These are phyloP conservation scores for Helichrysum umbraculigerum DNA, from an alignment of 129 eudicot genomes.

Conservation along the genomic window DNA sequence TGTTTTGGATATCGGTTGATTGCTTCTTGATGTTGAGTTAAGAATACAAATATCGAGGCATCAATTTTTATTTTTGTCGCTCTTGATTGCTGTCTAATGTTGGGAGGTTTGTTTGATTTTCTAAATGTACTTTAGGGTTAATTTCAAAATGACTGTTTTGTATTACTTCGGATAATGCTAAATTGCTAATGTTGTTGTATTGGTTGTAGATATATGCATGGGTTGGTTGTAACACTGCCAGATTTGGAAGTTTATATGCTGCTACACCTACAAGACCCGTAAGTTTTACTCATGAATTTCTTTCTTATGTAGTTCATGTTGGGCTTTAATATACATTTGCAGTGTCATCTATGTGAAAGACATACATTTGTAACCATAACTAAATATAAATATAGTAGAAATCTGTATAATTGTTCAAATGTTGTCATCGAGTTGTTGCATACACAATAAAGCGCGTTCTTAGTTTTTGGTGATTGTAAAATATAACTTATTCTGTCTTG, in stretches of 20 bases:
- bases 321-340: background rate
- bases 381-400: too few species aligned
- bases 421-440: background rate
- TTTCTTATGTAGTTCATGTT: conserved; percentile 5
- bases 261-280: conserved; percentile 92
- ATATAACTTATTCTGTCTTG: background rate
- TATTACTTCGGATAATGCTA: background rate
- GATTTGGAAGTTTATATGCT: conserved; percentile 75
- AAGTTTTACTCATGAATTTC: conserved; percentile 35
- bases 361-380: background rate
- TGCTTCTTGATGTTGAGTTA: background rate
- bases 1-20: background rate
- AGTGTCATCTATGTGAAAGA: background rate
- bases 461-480: background rate
- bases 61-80: background rate
- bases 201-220: conserved; percentile 78
- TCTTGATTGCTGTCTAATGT: background rate
- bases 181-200: background rate
- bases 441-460: background rate
- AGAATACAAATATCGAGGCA: background rate
- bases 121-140: background rate
- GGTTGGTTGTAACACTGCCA: conserved; percentile 89
- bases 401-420: background rate
- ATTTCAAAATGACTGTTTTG: too few species aligned
- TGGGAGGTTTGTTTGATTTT: background rate